Evolutionary conservation across 1,139 yeast species (phyloP).

Genomic region (Zygoascus hellenicus): DNA sequence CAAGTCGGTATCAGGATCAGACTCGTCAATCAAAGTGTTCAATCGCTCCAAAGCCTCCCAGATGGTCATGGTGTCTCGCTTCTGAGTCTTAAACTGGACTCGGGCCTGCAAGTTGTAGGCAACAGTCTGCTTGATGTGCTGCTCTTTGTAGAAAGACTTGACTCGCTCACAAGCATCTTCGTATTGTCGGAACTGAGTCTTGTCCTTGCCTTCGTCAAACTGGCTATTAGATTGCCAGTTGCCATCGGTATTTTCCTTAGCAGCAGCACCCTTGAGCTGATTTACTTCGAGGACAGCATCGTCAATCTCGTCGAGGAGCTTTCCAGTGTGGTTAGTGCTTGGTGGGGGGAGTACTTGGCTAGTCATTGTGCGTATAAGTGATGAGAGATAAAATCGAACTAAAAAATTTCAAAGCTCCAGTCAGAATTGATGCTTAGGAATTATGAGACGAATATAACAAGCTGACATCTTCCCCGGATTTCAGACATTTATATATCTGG

Average conservation of each 20-base stretch:
- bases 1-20: slow-evolving; percentile 70
- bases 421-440: not conserved
- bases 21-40: slow-evolving; percentile 59
- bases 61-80: slow-evolving; percentile 58
- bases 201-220: slow-evolving; percentile 24
- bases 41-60: slow-evolving; percentile 67
- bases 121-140: slow-evolving; percentile 65
- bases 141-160: slow-evolving; percentile 60
- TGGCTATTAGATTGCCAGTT: slow-evolving; percentile 20
- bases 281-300: slow-evolving; percentile 36
- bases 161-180: slow-evolving; percentile 68
- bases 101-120: slow-evolving; percentile 69
- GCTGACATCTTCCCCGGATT: not conserved
- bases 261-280: slow-evolving; percentile 24
- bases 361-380: not conserved
- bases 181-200: slow-evolving; percentile 52
- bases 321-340: slow-evolving; percentile 2
- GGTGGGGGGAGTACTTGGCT: not conserved
- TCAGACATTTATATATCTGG: not conserved
- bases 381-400: not conserved
- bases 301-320: slow-evolving; percentile 21
- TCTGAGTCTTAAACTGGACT: slow-evolving; percentile 60
- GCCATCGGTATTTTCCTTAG: slow-evolving; percentile 6
- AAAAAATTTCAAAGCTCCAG: not conserved
- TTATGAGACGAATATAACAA: not conserved